Evolutionary conservation across 768 basidiomycete species (phyloP).

Genomic region (Tulasnella sp.): DNA sequence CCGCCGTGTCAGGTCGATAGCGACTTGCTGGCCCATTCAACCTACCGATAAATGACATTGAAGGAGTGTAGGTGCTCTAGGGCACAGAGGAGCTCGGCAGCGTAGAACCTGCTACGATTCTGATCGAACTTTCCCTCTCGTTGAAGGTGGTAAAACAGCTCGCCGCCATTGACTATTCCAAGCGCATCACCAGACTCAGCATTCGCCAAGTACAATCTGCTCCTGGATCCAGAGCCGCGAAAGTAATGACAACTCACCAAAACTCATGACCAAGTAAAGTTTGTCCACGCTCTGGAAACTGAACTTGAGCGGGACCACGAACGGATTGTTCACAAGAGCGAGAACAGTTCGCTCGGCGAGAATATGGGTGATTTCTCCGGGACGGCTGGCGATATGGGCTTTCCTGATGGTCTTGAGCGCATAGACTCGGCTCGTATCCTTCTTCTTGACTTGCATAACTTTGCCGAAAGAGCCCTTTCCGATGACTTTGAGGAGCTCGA

Average conservation of each 20-base stretch:
- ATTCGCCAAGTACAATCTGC: not conserved
- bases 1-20: not conserved
- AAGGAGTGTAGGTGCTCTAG: slow-evolving; percentile 94
- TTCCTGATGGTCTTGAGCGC: slow-evolving; percentile 97
- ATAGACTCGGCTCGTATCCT: slow-evolving; percentile 95
- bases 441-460: slow-evolving; percentile 97
- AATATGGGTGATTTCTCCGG: slow-evolving; percentile 96
- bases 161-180: slow-evolving; percentile 79
- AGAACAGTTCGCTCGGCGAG: slow-evolving; percentile 94
- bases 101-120: slow-evolving; percentile 87
- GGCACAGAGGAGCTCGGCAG: slow-evolving; percentile 91
- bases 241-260: too few species aligned
- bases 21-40: not conserved
- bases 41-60: slow-evolving; percentile 92
- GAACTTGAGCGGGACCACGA: slow-evolving; percentile 98
- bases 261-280: slow-evolving; percentile 94
- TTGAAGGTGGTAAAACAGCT: slow-evolving; percentile 95
- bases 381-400: slow-evolving; percentile 91
- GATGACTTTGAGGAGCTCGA: slow-evolving; percentile 94
- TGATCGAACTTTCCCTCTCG: slow-evolving; percentile 95
- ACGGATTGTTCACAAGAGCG: slow-evolving; percentile 94
- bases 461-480: slow-evolving; percentile 98
- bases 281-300: slow-evolving; percentile 98
- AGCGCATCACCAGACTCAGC: not conserved
- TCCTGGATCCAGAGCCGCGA: not conserved